Evolutionary conservation across 306 rosid species (phyloP), one percentile per base, ranked within the genome.

Genomic region (Clitoria ternatea): DNA sequence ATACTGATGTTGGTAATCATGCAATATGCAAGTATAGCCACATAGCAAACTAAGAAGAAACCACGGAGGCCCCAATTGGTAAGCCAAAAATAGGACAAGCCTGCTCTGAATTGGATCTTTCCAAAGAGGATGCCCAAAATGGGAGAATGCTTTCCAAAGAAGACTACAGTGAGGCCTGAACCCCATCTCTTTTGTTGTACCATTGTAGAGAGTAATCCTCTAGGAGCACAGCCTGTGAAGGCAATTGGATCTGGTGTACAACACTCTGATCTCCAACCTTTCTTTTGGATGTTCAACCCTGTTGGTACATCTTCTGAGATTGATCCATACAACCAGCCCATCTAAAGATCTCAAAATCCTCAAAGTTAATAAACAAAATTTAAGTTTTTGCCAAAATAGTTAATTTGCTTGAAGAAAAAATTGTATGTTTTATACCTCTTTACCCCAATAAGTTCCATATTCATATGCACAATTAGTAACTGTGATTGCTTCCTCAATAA

Each of bases 161-260:
- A 44, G 50, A 82, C 52, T 61, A 86, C 96, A 18, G 89, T 74
- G 4, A 83, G 78, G 13, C 98, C 93, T 0, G 85, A 75, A 4
- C 74, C 79, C 96, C 89, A 89, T 73, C 97, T 90, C 67, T 88
- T 92, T 30, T 77, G 85, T 73, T 92, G 97, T 44, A 66, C 63
- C 81, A 87, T 50, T 26, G 88, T 39, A 13, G 69, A 11, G 33
- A 88, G 87, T 3, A 85, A 89, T 8, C 87, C 79, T 0, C 66
- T 17, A 0, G 96, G 96, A 4, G 86, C 85, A 35, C 85, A 79
- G 0, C 98, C 98, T 0, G 64, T 40, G 69, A 92, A 90, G 3
- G 85, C 89, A 0, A 53, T 78, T 22, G 84, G 89, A 40, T 80
- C 75, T 0, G 93, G 86, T 0, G 67, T 47, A 5, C 75, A 75